Evolutionary conservation across 345 rosid genomes (phyloP), one percentile per base, ranked within the genome.

Genomic region (Leavenworthia alabamica): DNA sequence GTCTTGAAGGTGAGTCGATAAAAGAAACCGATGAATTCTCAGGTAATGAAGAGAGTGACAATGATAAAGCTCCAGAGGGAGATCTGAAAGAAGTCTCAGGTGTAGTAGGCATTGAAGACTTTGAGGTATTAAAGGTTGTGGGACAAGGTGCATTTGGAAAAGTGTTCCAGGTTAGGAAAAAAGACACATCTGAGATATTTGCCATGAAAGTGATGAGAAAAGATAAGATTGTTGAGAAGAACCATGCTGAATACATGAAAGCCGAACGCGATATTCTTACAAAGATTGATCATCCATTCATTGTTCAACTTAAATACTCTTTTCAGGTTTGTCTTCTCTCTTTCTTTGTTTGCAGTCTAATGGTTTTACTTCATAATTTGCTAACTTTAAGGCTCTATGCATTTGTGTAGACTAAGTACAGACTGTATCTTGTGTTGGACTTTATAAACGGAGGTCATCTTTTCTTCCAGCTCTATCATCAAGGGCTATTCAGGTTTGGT

Each of bases 121-220:
- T 93, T 74, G 96, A 93, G 77, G 75, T 79, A 71, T 43, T 93
- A 79, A 93, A 82, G 61, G 84, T 93, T 45, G 97, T 89, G 54
- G 99, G 99, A 70, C 79, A 80, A 75, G 99, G 99, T 75, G 91
- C 96, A 54, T 93, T 93, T 80, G 99, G 88, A 56, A 93, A 82
- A 81, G 99, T 93, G 19, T 89, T 44, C 58, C 97, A 93, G 65
- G 99, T 89, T 48, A 86, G 88, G 85, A 83, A 83, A 49, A 89
- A 73, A 63, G 87, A 84, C 19, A 83, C 99, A 0, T 75, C 85
- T 5, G 96, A 93, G 71, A 85, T 93, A 62, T 86, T 70, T 56
- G 99, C 99, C 2, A 93, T 93, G 99, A 93, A 93, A 82, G 99
- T 93, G 54, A 84, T 93, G 97, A 73, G 99, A 42, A 93, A 93